Base-by-base conservation (phyloP, 306 rosid genomes). In the Prosopis cineraria region DNA sequence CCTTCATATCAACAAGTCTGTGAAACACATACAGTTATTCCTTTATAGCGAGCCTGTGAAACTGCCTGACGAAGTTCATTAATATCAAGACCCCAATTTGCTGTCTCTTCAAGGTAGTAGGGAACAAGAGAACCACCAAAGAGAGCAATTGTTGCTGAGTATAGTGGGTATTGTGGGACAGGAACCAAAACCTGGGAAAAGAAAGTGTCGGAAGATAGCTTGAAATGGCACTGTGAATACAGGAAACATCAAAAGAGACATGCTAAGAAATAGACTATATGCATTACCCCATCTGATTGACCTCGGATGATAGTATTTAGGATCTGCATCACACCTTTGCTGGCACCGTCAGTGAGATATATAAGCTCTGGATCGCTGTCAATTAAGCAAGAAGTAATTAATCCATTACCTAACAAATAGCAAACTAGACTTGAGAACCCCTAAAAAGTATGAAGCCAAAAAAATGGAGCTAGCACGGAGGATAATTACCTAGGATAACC, bases 241-340 rank as follows among this genome's bases (percentile, higher is more conserved):
- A 56, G 1, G 39, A 34, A 82, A 65, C 53, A 56, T 69, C 37
- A 39, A 30, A 81, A 65, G 44, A 56, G 68, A 58, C 76, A 29
- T 20, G 11, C 39, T 12, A 65, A 30, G 60, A 70, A 70, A 64
- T 17, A 47, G 63, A 41, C 29, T 12, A 77, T n/a, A 10, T 37
- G 19, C 36, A 80, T 81, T 93, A 95, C 99, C 97, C 99, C 99
- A 83, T 96, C 98, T 43, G 89, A 90, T 86, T 31, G 78, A 68
- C 91, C 93, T 59, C 96, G 88, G 75, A 96, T 96, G 76, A 96
- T 78, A 37, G 98, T 88, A 79, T 93, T 90, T 82, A 96, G 86
- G 41, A 90, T 91, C 92, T 96, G 99, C 99, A 90, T 93, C 79
- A 96, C 98, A 81, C 96, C 99, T 86, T 96, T 93, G 87, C 99